Conservation (phyloP, 768 basidiomycete genomes). For the Trametes maxima region DNA sequence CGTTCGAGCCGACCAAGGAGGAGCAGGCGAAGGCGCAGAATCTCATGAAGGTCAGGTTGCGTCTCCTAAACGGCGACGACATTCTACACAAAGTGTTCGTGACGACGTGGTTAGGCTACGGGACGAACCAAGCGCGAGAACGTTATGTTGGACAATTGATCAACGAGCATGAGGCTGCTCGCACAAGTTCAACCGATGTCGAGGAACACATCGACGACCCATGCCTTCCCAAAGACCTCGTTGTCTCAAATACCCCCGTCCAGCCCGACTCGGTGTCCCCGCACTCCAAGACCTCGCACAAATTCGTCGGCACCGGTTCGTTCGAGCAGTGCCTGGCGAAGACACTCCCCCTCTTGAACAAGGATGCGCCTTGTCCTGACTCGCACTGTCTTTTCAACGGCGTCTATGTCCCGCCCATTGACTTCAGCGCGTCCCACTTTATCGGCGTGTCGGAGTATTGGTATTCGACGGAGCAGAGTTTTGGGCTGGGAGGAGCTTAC, state of each 20-base stretch:
- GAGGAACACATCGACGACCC: slow-evolving; percentile 70
- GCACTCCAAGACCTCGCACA: slow-evolving; percentile 57
- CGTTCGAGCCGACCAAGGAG: slow-evolving; percentile 79
- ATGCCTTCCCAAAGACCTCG: slow-evolving; percentile 81
- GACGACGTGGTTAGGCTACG: slow-evolving; percentile 98
- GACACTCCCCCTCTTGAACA: slow-evolving; percentile 82
- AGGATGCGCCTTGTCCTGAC: slow-evolving; percentile 78
- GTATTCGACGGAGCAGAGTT: slow-evolving; percentile 98
- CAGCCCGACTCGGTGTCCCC: slow-evolving; percentile 41
- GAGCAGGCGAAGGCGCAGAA: slow-evolving; percentile 60
- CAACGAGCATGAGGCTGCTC: slow-evolving; percentile 51
- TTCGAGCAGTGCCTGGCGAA: slow-evolving; percentile 80
- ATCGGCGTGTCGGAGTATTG: slow-evolving; percentile 99
- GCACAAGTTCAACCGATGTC: slow-evolving; percentile 24
- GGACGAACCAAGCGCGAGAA: slow-evolving; percentile 95
- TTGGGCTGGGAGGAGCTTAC: slow-evolving; percentile 92
- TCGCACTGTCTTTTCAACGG: slow-evolving; percentile 93
- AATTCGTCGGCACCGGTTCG: slow-evolving; percentile 83
- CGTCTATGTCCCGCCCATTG: slow-evolving; percentile 89
- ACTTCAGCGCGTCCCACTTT: slow-evolving; percentile 91
- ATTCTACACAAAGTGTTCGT: slow-evolving; percentile 94
- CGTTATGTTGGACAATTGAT: slow-evolving; percentile 81
- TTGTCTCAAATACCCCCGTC: slow-evolving; percentile 56
- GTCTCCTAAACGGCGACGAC: slow-evolving; percentile 81
- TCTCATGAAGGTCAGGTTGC: slow-evolving; percentile 78